Conservation (phyloP, 768 basidiomycete genomes). For the Suillus occidentalis region DNA sequence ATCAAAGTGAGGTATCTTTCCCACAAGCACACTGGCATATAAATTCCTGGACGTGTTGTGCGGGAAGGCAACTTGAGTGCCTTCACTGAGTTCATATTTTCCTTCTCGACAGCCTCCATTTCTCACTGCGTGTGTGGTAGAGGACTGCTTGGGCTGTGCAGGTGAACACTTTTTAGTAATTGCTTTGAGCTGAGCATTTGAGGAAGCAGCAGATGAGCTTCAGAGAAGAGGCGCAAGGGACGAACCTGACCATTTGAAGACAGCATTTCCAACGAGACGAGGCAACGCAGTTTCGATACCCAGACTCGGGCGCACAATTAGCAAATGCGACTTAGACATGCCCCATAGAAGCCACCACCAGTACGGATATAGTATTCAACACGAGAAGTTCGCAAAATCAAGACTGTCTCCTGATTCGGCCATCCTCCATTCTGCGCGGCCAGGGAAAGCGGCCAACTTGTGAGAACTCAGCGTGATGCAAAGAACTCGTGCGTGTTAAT, state of each 20-base stretch:
- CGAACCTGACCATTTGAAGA: background rate
- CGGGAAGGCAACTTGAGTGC: background rate
- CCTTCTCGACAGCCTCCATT: background rate
- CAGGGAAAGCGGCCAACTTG: background rate
- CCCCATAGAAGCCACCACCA: background rate
- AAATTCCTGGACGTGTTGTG: background rate
- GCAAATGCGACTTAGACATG: background rate
- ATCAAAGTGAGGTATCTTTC: background rate
- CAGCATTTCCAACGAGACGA: background rate
- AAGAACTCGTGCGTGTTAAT: background rate
- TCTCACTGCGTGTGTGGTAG: background rate
- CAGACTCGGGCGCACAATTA: background rate
- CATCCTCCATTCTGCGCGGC: background rate
- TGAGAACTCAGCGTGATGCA: background rate
- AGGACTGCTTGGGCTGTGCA: background rate
- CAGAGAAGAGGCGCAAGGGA: background rate
- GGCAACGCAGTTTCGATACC: background rate
- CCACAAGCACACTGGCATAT: background rate
- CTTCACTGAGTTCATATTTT: background rate
- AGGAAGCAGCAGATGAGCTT: background rate
- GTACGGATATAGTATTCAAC: background rate
- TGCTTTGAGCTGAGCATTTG: background rate
- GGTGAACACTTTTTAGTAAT: background rate
- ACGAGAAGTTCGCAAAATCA: background rate
- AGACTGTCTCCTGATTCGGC: background rate